phyloP scores from a whole-genome alignment of 768 basidiomycete genomes.

The Termitomyces sp. region DNA sequence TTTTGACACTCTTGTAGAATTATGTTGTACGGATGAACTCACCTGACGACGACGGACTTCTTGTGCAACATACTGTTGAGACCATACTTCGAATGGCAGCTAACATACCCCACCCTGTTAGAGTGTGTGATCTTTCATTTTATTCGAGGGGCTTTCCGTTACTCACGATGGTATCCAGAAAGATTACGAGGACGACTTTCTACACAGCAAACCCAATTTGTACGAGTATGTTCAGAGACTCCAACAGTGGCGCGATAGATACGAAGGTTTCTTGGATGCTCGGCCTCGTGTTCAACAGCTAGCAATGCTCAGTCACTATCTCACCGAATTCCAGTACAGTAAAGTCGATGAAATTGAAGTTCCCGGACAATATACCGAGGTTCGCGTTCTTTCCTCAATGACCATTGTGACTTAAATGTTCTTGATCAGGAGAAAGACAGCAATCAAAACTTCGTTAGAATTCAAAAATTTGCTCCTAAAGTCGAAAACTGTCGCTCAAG shows the following conservation, averaged over 20 bases:
- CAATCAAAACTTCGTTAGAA: conserved; percentile 85
- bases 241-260: conserved; percentile 91
- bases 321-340: conserved; percentile 96
- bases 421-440: conserved; percentile 81
- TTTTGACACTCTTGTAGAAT: conserved; percentile 36
- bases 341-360: conserved; percentile 98
- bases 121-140: conserved; percentile 33
- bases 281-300: conserved; percentile 81
- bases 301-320: conserved; percentile 83
- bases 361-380: conserved; percentile 98
- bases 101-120: conserved; percentile 52
- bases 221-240: conserved; percentile 85
- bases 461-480: conserved; percentile 85
- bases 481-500: conserved; percentile 87
- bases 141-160: neutral
- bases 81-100: conserved; percentile 56
- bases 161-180: conserved; percentile 39
- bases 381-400: conserved; percentile 20
- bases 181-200: conserved; percentile 89
- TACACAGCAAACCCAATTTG: conserved; percentile 70
- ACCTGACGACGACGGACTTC: conserved; percentile 63
- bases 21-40: conserved; percentile 63
- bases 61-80: conserved; percentile 47
- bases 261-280: conserved; percentile 78
- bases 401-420: conserved; percentile 1